Evolutionary conservation across 2,329 filamentous ascomycete genomes (phyloP).

Genomic region (Nemania serpens): DNA sequence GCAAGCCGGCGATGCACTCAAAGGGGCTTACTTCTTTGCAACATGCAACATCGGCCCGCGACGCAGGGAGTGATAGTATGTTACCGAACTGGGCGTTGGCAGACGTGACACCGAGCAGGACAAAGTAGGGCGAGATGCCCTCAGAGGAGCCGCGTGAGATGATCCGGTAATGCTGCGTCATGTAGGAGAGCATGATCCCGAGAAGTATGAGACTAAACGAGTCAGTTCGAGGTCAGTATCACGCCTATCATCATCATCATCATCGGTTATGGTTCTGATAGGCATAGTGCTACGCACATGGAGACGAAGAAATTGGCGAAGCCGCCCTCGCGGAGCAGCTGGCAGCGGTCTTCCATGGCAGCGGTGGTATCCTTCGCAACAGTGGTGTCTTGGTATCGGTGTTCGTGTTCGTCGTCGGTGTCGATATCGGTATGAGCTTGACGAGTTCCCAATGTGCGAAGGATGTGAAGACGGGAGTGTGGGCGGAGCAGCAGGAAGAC

Average conservation of each 20-base stretch:
- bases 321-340: constrained; percentile 56
- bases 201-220: constrained; percentile 70
- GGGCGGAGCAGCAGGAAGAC: neutral
- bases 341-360: constrained; percentile 49
- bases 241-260: neutral
- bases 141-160: constrained; percentile 83
- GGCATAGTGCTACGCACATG: constrained; percentile 49
- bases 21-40: constrained; percentile 81
- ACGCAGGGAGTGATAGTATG: constrained; percentile 85
- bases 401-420: neutral
- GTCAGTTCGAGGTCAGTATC: constrained; percentile 36
- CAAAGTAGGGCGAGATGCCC: constrained; percentile 93
- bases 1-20: constrained; percentile 81
- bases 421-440: neutral
- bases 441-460: neutral
- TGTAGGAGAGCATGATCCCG: constrained; percentile 89
- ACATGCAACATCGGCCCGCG: constrained; percentile 80
- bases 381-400: neutral
- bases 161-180: constrained; percentile 94
- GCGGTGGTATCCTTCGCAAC: constrained; percentile 44
- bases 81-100: constrained; percentile 89
- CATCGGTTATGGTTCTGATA: neutral
- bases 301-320: constrained; percentile 61
- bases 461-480: neutral
- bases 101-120: constrained; percentile 90